Evolutionary conservation across 768 basidiomycete genomes (phyloP), one percentile per base, ranked within the genome.

Genomic region (Boletales sp.): DNA sequence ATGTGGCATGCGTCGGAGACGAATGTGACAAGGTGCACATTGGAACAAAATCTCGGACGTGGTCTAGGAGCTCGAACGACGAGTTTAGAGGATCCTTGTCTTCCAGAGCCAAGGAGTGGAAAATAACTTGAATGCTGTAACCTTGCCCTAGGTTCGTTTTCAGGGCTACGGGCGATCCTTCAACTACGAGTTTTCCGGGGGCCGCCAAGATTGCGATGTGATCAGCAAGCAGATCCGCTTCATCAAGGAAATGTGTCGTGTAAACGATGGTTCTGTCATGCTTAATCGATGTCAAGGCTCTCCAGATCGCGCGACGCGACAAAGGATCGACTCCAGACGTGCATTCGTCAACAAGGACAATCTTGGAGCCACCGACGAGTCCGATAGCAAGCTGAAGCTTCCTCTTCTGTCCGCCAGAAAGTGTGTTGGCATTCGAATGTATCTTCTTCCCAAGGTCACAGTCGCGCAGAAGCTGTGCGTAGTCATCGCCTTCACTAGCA

Each of bases 321-420:
- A 92, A 67, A 3, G 89, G 89, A 62, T 92, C 89, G 11, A 92
- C 84, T 3, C 89, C 89, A 19, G 86, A 88, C 2, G 87, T 90
- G 60, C 84, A 85, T 63, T 84, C 82, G 56, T 83, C 82, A 10
- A 82, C 78, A n/a, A 81, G 71, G 31, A 82, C 72, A 50, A 83
- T 80, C 60, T 80, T 81, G 0, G 87, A 88, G 2, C 87, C 87
- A 5, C 87, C 87, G 21, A 89, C 72, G 11, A 91, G 70, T 11
- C 88, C 88, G 57, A 88, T 83, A 0, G 89, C 89, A n/a, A 90
- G 71, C 57, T 91, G 89, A 21, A 91, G 69, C 67, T 90, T 90
- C 59, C 89, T 66, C 70, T 90, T 90, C 70, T 91, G 88, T 8
- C 89, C 89, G 2, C 89, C 89, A 41, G 82, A 84, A 33, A 91